phyloP scores from a whole-genome alignment of 2,329 filamentous ascomycete genomes.

The Pseudocercospora macadamiae region DNA sequence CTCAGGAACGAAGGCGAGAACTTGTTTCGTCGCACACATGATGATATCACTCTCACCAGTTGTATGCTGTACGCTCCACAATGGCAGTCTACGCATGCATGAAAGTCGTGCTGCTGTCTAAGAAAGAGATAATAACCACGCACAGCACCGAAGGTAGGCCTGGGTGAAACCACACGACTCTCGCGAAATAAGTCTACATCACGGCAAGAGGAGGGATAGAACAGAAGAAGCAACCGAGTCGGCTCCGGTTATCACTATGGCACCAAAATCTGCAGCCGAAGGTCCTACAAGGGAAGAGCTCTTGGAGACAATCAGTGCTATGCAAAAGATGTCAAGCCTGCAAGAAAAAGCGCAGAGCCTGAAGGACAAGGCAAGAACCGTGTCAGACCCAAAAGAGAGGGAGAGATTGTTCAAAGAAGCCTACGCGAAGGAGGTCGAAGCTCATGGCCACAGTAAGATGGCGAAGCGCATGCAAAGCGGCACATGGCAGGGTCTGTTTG shows the following conservation, averaged over 20 bases:
- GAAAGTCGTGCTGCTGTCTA: background rate
- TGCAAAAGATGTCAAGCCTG: slow-evolving; percentile 29
- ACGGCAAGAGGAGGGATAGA: too few relatives aligned
- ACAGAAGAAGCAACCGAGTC: too few relatives aligned
- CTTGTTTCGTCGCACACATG: slow-evolving; percentile 2
- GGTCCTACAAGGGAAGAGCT: slow-evolving; percentile 24
- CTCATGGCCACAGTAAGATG: slow-evolving; percentile 33
- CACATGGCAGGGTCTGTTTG: slow-evolving; percentile 46
- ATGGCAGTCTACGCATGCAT: background rate
- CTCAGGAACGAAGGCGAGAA: background rate
- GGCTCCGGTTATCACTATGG: background rate
- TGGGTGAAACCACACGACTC: background rate
- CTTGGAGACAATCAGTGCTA: slow-evolving; percentile 26
- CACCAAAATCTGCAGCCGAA: background rate
- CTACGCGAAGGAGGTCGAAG: slow-evolving; percentile 38
- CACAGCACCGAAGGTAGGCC: background rate
- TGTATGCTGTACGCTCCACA: background rate
- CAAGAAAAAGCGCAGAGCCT: slow-evolving; percentile 26
- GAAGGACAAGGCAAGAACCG: slow-evolving; percentile 26
- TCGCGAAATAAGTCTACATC: too few relatives aligned
- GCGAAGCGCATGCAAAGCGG: slow-evolving; percentile 36
- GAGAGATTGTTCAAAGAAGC: slow-evolving; percentile 34
- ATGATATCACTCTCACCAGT: background rate
- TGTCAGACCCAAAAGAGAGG: slow-evolving; percentile 32
- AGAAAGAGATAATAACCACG: background rate